These are phyloP conservation scores for Elymus sibiricus DNA, from an alignment of 176 grass and related monocot genomes.

Conservation along the genomic window DNA sequence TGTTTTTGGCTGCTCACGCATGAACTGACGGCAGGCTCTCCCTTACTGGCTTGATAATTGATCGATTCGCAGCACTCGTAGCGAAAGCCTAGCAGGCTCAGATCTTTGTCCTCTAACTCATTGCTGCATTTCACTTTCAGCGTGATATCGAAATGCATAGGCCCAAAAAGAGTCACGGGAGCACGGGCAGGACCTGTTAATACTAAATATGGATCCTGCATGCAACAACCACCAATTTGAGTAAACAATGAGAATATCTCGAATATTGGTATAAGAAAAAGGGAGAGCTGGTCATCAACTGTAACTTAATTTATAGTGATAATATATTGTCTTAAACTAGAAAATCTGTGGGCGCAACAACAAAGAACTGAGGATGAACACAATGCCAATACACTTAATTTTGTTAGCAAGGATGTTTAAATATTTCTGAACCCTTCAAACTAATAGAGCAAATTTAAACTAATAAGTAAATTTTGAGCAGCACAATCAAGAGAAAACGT, in stretches of 20 bases:
- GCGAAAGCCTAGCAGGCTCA: neutral
- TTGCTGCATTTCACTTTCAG: neutral
- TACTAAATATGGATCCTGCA: neutral
- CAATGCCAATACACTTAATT: no score
- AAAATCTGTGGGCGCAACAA: no score
- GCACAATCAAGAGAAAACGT: neutral
- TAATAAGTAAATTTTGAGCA: no score
- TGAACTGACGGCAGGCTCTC: neutral
- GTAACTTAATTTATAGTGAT: no score
- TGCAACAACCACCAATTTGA: neutral
- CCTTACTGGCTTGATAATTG: neutral
- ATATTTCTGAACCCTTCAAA: no score
- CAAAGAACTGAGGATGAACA: no score
- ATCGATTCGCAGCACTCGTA: neutral
- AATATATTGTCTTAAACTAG: no score
- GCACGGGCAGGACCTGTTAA: conserved; percentile 8
- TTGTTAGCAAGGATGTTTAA: no score
- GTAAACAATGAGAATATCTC: neutral
- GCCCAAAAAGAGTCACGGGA: neutral
- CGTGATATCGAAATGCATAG: neutral
- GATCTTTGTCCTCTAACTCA: neutral
- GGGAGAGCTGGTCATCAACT: no score
- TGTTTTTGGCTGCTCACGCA: neutral
- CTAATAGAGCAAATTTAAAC: no score
- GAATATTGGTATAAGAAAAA: no score